Base-by-base conservation (phyloP, 805 yeast species). In the Myxozyma vanderwaltii region DNA sequence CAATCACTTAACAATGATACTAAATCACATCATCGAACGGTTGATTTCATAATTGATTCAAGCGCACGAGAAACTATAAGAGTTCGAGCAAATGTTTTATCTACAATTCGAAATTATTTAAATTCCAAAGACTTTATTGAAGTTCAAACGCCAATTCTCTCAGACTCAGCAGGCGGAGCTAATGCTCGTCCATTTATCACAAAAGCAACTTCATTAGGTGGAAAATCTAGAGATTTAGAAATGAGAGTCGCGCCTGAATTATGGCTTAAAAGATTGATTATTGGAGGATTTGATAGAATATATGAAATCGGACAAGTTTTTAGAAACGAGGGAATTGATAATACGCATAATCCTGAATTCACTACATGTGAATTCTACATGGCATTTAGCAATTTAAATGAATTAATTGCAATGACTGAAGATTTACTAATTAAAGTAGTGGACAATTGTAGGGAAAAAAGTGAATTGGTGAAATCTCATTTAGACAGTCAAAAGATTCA, bases 271-370 rank as follows among this genome's bases (percentile, higher is more conserved):
- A 81, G 88, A 64, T 74, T 94, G 51, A 81, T 91, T 1, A 84
- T 92, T 35, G 80, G 89, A 6, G 99, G 99, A 1, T 83, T 91
- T 68, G 96, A 91, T 66, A 83, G 82, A 65, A 86, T 94, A 1
- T 94, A 82, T 72, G 98, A 94, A 69, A 82, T 94, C 54, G 97
- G 97, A 0, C 80, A 82, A 54, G 85, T 80, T 47, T 94, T 91
- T 72, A 79, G 99, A 67, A 94, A 94, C 69, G 99, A 94, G 29
- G 97, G 98, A 76, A 91, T 94, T 65, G 99, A 92, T 77, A 85
- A 88, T 91, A 92, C 97, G 65, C 99, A 92, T 78, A 92, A 92
- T 82, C 98, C 98, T 59, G 99, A 92, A 79, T 92, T 92, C 79
- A 92, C 98, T 70, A 92, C 98, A 59, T 92, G 98, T 82, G 99